Evolutionary conservation across 73 alveolate species (phyloP).

Genomic region (Symbiodinium pilosum): DNA sequence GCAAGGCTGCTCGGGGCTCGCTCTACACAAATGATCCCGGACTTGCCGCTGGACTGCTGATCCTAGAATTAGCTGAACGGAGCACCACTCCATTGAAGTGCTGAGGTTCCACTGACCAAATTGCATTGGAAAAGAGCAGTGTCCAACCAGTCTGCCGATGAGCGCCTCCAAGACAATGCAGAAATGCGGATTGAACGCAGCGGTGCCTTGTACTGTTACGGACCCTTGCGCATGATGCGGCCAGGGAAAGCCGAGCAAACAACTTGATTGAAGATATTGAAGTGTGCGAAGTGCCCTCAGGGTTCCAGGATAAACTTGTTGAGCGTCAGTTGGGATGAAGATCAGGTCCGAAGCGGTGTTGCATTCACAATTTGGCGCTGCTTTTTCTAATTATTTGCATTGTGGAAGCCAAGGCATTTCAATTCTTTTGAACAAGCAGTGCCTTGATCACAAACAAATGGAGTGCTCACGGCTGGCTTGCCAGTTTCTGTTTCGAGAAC

Average conservation of each 20-base stretch:
- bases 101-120: not conserved
- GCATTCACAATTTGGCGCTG: no score
- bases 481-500: not conserved
- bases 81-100: not conserved
- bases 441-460: not conserved
- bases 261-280: no score
- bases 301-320: no score
- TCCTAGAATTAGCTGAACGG: no score
- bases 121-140: not conserved
- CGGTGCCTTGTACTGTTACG: not conserved
- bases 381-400: no score
- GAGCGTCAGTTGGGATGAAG: no score
- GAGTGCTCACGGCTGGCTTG: not conserved
- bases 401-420: no score
- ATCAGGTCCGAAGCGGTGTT: no score
- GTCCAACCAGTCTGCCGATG: not conserved
- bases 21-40: not conserved
- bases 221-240: no score
- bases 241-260: no score
- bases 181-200: not conserved
- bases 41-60: not conserved
- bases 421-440: not conserved
- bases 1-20: not conserved
- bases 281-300: no score
- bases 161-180: not conserved